Base-by-base conservation (phyloP, 2,329 filamentous ascomycete genomes). In the Ophiostoma sp. region DNA sequence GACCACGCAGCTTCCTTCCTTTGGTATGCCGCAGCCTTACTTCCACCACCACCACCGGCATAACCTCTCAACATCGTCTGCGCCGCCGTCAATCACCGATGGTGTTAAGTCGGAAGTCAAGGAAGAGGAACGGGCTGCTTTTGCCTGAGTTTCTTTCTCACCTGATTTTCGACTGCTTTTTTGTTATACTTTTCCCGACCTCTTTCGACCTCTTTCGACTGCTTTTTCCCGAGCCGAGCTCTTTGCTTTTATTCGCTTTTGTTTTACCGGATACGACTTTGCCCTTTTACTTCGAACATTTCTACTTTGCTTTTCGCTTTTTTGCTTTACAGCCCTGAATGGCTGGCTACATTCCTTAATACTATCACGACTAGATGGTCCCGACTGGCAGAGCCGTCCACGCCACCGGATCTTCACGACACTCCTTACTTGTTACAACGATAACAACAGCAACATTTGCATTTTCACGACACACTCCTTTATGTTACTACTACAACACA, bases 1-100 rank as follows among this genome's bases (percentile, higher is more conserved):
- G 67, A 75, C 76, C 63, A 63, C 81, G 80, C 65, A 44, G 60
- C 40, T 82, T 81, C 72, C 76, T 81, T 69, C 27, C 27, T 27
- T 27, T 27, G 27, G 27, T 27, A 27, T 27, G 27, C 27, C 27
- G 27, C 27, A 27, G 27, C 27, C 27, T 27, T 66, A 40, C 60
- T 42, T 18, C 9, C 40, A 63, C 36, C 77, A 77, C 70, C 76
- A 77, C 70, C 76, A 77, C 67, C 78, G 79, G 73, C 79, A 82
- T 74, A 75, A 76, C 73, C 18, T 77, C 72, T 75, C 77, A 58
- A 75, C 73, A 47, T 76, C 76, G 27, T 78, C 78, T 8, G 72
- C 76, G 41, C 76, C 76, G 16, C 76, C 77, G 41, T 74, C 75
- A 18, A 66, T 75, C 27, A 70, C 77, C 66, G 73, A 77, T 64